Evolutionary conservation across 306 rosid species (phyloP).

Genomic region (Ormosia semicastrata): DNA sequence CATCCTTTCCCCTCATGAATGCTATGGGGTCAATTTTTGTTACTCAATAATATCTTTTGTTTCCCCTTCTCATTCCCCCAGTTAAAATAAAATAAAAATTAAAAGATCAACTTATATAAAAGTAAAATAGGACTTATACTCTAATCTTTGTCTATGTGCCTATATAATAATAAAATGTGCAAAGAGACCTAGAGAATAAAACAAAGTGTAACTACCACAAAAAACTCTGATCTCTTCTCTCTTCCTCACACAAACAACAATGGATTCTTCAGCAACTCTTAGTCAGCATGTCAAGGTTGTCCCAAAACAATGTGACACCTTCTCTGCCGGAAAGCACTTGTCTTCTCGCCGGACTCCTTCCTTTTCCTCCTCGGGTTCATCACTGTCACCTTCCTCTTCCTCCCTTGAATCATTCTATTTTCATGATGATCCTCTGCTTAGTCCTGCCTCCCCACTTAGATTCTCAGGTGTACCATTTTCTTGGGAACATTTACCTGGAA

Average conservation of each 20-base stretch:
- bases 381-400: constrained; percentile 42
- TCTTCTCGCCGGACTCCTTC: constrained; percentile 54
- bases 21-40: constrained; percentile 26
- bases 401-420: constrained; percentile 45
- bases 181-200: not conserved
- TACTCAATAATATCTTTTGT: not conserved
- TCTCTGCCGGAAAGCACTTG: constrained; percentile 27
- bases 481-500: constrained; percentile 95
- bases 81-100: not conserved
- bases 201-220: not conserved
- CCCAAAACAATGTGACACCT: constrained; percentile 35
- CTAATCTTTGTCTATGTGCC: not conserved
- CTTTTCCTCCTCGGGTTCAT: constrained; percentile 49
- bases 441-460: constrained; percentile 50
- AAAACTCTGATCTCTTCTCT: constrained; percentile 6
- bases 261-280: constrained; percentile 48
- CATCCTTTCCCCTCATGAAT: constrained; percentile 27
- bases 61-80: not conserved
- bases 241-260: constrained; percentile 20
- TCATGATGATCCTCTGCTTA: constrained; percentile 44
- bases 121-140: constrained; percentile 1
- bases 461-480: constrained; percentile 92
- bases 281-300: constrained; percentile 23
- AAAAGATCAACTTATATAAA: not conserved
- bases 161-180: constrained; percentile 21